phyloP scores from a whole-genome alignment of 2,329 filamentous ascomycete species.

The Colletotrichum trifolii region DNA sequence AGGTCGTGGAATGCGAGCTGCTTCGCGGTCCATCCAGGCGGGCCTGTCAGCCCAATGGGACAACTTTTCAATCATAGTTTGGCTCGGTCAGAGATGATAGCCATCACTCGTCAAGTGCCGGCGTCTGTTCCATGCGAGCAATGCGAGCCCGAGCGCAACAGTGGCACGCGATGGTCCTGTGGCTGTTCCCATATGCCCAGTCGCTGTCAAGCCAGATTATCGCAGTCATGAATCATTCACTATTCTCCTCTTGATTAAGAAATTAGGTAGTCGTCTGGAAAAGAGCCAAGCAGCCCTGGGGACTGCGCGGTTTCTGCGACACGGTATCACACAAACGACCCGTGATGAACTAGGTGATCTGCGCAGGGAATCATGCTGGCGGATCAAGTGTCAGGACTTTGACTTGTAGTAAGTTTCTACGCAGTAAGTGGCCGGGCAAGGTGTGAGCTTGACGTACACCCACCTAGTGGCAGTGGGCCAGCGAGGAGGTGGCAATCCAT shows the following conservation, averaged over 20 bases:
- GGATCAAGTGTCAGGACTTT: no score
- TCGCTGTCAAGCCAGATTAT: background rate
- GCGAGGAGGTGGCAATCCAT: no score
- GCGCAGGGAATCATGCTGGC: background rate
- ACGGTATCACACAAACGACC: no score
- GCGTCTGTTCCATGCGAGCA: background rate
- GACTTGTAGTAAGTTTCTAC: no score
- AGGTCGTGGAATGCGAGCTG: background rate
- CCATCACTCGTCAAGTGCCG: no score
- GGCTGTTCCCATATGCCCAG: background rate
- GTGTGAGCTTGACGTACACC: background rate
- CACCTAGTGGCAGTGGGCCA: background rate
- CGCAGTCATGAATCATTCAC: background rate
- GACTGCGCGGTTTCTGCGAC: no score
- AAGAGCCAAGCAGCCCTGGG: no score
- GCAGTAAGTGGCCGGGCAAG: background rate
- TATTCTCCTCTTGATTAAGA: background rate
- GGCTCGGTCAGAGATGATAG: background rate
- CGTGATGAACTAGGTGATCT: background rate
- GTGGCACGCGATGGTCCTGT: no score
- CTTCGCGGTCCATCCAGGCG: background rate
- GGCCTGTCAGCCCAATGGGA: constrained; percentile 9
- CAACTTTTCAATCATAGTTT: constrained; percentile 13
- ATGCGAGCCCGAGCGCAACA: constrained; percentile 8
- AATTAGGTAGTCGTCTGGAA: background rate